Percentiles rank a stretch among this genome's conserved stretches.
Evolutionary conservation across 2,329 filamentous ascomycete species (phyloP).

Genomic region (Lizonia empirigonia): DNA sequence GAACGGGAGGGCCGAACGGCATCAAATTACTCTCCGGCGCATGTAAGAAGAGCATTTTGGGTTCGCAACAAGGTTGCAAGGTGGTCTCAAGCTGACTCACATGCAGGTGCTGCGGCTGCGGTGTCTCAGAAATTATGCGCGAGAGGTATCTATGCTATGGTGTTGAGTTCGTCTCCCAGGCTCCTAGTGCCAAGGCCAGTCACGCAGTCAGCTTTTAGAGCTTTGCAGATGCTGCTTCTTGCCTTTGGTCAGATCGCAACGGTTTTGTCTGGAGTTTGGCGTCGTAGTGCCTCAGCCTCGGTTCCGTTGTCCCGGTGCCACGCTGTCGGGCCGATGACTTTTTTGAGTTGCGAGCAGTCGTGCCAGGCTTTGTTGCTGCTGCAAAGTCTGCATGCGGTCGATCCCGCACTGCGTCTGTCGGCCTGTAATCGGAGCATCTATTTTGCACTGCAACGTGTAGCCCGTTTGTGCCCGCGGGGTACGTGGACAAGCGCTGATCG

Average conservation of each 20-base stretch:
- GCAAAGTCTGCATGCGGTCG: conserved; percentile 4
- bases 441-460: conserved; percentile 12
- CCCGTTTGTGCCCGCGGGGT: conserved; percentile 14
- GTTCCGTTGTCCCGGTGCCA: conserved; percentile 21
- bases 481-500: conserved; percentile 29
- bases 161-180: conserved; percentile 3
- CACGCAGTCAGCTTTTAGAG: conserved; percentile 13
- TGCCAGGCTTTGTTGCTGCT: conserved; percentile 2
- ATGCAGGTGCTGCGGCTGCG: conserved; percentile 3
- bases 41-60: background rate
- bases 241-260: conserved; percentile 4
- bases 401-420: background rate
- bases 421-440: background rate
- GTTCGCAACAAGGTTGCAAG: conserved; percentile 7
- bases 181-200: conserved; percentile 9
- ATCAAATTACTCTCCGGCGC: background rate
- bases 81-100: conserved; percentile 2
- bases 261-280: conserved; percentile 18
- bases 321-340: conserved; percentile 24
- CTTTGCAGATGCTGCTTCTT: background rate
- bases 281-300: conserved; percentile 17
- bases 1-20: conserved; percentile 1
- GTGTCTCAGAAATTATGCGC: conserved; percentile 1
- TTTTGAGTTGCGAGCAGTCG: background rate
- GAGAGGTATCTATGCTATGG: conserved; percentile 1